Percentiles rank a stretch among this genome's conserved stretches.
Conservation (phyloP, 352 stramenopile genomes). For the Globisporangium spinosum region DNA sequence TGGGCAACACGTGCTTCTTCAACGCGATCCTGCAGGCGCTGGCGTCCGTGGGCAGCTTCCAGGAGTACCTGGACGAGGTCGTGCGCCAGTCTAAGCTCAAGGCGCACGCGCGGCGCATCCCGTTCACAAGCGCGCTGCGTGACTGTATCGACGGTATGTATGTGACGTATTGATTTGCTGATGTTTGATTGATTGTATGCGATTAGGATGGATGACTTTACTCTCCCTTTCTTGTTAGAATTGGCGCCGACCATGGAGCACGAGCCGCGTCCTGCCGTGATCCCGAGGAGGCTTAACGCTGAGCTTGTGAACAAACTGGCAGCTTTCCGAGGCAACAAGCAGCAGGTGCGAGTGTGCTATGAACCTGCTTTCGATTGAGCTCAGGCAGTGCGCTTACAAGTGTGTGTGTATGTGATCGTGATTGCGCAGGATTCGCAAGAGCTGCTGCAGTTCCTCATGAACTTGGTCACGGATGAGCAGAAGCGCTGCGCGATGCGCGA, state of each 20-base stretch:
- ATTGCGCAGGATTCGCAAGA: constrained; percentile 62
- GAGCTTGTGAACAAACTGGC: constrained; percentile 55
- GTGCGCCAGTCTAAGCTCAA: constrained; percentile 30
- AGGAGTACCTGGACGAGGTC: constrained; percentile 66
- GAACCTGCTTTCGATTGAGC: background rate
- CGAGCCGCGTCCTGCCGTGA: constrained; percentile 33
- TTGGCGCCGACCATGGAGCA: constrained; percentile 30
- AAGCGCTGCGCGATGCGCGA: constrained; percentile 46
- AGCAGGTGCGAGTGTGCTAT: constrained; percentile 37
- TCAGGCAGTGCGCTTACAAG: background rate
- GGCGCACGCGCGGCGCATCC: constrained; percentile 36
- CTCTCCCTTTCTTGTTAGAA: constrained; percentile 17
- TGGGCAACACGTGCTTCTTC: constrained; percentile 91
- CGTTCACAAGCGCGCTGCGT: constrained; percentile 60
- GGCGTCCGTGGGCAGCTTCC: constrained; percentile 63
- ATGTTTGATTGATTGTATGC: background rate
- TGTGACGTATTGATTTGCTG: background rate
- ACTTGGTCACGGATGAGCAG: constrained; percentile 70
- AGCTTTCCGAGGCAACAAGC: constrained; percentile 70
- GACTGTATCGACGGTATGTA: constrained; percentile 64
- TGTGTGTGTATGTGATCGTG: background rate
- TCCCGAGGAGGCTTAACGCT: constrained; percentile 49
- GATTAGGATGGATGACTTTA: background rate
- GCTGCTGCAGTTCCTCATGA: constrained; percentile 84
- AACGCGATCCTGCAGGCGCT: constrained; percentile 87